Base-by-base conservation (phyloP, 345 rosid species). In the Clarkia xantiana region DNA sequence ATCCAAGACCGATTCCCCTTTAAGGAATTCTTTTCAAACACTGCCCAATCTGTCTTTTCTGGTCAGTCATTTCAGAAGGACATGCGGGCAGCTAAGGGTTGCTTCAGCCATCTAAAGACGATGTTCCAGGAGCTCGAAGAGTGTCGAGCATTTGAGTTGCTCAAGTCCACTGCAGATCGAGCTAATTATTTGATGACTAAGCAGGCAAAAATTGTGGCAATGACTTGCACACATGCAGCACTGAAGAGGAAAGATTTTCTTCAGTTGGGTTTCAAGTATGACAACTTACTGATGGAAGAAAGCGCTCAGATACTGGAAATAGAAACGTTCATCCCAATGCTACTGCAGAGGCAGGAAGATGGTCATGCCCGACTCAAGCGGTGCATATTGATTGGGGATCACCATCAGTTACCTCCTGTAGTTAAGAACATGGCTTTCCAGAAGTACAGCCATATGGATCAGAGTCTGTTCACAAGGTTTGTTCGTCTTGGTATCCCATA, bases 361-460 rank as follows among this genome's bases (percentile, higher is more conserved):
- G 98, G 98, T 34, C 75, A 77, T 63, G 96, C 96, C 52, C 82
- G 98, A 40, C 89, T 91, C 51, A 91, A 91, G 63, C 96, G 98
- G 40, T 91, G 98, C 76, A 83, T 91, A 67, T 64, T 91, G 60
- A 86, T 86, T 57, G 98, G 98, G 52, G 98, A 91, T 75, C 98
- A 91, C 68, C 98, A 91, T 74, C 98, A 91, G 69, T 69, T 91
- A 57, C 98, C 98, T 58, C 98, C 98, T 47, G 98, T 91, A 60
- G 98, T 91, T 57, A 91, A 91, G 71, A 91, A 91, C 62, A 91
- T 91, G 98, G 98, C 98, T 61, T 91, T 91, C 75, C 98, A 91
- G 67, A 91, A 91, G 69, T 91, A 91, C 52, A 91, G 98, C 62
- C 98, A 91, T 71, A 91, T 91, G 98, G 98, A 91, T 72, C 98